Conservation (phyloP, 192 early-diverging fungal genomes). For the Borealophlyctis nickersoniae region DNA sequence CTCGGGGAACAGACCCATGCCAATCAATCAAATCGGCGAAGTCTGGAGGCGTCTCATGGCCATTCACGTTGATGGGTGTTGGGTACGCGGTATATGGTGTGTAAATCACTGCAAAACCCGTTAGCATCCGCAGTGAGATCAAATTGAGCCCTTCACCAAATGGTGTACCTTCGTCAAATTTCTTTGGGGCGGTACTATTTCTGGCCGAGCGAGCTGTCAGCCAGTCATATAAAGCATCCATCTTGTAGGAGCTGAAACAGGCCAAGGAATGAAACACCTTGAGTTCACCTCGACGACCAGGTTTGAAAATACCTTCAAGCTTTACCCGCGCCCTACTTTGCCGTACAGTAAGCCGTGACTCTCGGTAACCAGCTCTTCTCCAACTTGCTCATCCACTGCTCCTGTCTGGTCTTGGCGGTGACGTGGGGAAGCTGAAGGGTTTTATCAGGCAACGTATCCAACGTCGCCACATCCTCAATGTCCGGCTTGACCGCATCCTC, state of each 20-base stretch:
- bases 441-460: conserved; percentile 10
- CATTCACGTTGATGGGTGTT: no score
- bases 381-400: conserved; percentile 62
- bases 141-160: neutral
- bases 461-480: neutral
- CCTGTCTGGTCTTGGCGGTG: conserved; percentile 32
- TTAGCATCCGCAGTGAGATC: neutral
- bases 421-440: conserved; percentile 36
- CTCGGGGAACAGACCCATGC: no score
- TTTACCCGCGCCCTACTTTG: conserved; percentile 51
- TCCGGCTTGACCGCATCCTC: conserved; percentile 45
- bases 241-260: conserved; percentile 48
- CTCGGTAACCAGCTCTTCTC: conserved; percentile 59
- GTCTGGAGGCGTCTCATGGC: no score
- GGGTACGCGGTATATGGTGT: no score
- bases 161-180: conserved; percentile 46
- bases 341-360: conserved; percentile 76
- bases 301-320: no score
- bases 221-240: conserved; percentile 52
- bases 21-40: no score
- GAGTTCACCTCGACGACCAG: no score
- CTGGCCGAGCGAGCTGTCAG: conserved; percentile 41
- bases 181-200: conserved; percentile 34
- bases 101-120: conserved; percentile 18
- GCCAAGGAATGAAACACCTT: no score